Percentiles rank a stretch among this genome's conserved stretches.
phyloP scores from a whole-genome alignment of 169 alveolate species.

The Plasmodium cynomolgi region DNA sequence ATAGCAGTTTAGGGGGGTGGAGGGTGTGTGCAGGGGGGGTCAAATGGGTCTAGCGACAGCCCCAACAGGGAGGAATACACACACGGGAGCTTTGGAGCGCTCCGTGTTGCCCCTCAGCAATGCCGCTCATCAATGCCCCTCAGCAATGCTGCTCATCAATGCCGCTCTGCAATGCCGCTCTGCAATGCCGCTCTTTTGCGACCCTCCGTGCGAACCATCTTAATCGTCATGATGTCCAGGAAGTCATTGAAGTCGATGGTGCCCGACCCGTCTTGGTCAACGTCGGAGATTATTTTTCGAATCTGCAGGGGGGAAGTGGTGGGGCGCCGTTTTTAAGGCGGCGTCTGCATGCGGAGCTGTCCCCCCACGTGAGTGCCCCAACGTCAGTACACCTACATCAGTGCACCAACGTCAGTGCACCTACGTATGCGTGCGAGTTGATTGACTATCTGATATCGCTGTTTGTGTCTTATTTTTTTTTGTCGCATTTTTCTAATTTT shows the following conservation, averaged over 20 bases:
- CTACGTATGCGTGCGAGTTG: not conserved
- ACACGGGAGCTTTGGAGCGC: too few species aligned
- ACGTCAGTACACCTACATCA: not conserved
- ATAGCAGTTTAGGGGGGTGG: not conserved
- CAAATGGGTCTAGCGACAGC: not conserved
- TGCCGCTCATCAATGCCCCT: not conserved
- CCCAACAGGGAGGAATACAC: not conserved
- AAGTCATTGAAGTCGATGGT: constrained; percentile 89
- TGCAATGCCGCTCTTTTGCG: not conserved
- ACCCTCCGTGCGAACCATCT: constrained; percentile 76
- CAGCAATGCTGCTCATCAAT: too few species aligned
- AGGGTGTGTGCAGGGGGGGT: not conserved
- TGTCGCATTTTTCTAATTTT: not conserved
- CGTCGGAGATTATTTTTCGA: constrained; percentile 93
- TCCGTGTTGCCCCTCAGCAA: not conserved
- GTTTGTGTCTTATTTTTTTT: not conserved
- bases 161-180: not conserved
- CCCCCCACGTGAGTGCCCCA: too few species aligned
- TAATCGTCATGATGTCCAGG: constrained; percentile 84
- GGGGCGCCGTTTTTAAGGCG: not conserved
- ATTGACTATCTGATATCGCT: not conserved
- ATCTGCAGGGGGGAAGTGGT: constrained; percentile 77
- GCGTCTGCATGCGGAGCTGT: not conserved
- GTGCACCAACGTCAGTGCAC: not conserved
- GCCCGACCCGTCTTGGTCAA: constrained; percentile 94